Conservation (phyloP, 208 protist species). For the Crithidia brevicula region DNA sequence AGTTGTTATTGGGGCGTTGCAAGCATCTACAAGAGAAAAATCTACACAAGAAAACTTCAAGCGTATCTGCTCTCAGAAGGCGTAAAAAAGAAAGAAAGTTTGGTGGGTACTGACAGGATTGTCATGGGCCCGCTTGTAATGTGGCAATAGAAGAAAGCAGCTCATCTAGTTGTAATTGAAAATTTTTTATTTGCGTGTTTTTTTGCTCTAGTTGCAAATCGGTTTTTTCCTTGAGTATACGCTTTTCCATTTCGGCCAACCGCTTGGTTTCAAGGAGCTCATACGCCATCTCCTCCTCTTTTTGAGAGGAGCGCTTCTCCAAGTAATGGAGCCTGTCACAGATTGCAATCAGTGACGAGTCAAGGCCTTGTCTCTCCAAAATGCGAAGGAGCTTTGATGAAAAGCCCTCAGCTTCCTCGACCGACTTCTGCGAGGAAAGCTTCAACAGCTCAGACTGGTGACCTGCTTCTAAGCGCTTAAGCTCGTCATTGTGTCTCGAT, state of each 20-base stretch:
- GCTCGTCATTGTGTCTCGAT: slow-evolving; percentile 50
- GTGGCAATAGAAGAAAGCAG: slow-evolving; percentile 49
- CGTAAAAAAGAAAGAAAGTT: slow-evolving; percentile 13
- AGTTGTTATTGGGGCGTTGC: no score
- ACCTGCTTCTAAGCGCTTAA: slow-evolving; percentile 41
- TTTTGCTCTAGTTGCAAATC: slow-evolving; percentile 79
- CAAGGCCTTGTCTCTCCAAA: slow-evolving; percentile 26
- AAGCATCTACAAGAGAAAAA: no score
- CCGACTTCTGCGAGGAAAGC: slow-evolving; percentile 19
- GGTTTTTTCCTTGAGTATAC: slow-evolving; percentile 55
- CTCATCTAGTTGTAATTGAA: slow-evolving; percentile 72
- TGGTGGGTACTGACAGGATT: neutral
- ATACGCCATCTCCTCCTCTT: slow-evolving; percentile 58
- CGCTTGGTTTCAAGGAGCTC: slow-evolving; percentile 66
- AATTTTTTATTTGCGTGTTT: slow-evolving; percentile 84
- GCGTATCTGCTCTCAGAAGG: no score
- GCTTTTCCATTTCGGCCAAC: slow-evolving; percentile 69
- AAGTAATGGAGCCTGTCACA: slow-evolving; percentile 66
- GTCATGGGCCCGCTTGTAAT: slow-evolving; percentile 24
- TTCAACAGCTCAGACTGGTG: slow-evolving; percentile 47
- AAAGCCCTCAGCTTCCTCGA: slow-evolving; percentile 13
- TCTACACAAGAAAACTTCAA: no score
- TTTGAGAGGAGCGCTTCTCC: slow-evolving; percentile 58
- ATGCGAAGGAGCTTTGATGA: slow-evolving; percentile 14
- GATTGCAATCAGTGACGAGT: slow-evolving; percentile 60